Evolutionary conservation across 768 basidiomycete genomes (phyloP).

Genomic region (Neoboletus magnificus): DNA sequence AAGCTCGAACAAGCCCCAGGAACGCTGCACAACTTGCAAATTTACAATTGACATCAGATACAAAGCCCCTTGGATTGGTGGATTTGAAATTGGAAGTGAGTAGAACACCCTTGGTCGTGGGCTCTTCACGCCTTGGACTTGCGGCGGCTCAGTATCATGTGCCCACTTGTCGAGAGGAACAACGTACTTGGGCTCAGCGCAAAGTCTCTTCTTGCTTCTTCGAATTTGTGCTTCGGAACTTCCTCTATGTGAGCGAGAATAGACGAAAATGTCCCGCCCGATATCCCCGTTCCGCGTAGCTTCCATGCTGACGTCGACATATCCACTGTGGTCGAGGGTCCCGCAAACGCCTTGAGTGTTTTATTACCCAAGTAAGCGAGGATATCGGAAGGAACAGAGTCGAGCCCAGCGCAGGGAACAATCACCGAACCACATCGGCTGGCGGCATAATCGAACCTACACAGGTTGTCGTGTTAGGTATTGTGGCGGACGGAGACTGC

Average conservation of each 20-base stretch:
- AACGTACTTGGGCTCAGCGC: conserved; percentile 43
- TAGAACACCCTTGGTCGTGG: conserved; percentile 33
- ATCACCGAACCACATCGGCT: conserved; percentile 69
- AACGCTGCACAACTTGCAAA: conserved; percentile 49
- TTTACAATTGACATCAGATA: conserved; percentile 48
- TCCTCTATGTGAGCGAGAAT: conserved; percentile 33
- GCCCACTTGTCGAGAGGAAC: neutral
- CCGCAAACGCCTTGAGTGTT: conserved; percentile 52
- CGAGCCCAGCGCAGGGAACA: conserved; percentile 74
- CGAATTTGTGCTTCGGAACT: conserved; percentile 29
- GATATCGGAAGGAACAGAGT: conserved; percentile 76
- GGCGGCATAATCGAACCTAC: conserved; percentile 70
- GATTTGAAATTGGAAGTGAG: conserved; percentile 34
- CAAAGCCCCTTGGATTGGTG: conserved; percentile 36
- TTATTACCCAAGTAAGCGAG: conserved; percentile 65
- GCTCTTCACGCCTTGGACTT: conserved; percentile 33
- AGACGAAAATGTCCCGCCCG: conserved; percentile 39
- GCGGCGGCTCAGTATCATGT: conserved; percentile 2
- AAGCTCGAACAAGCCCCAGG: conserved; percentile 49
- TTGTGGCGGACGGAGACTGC: conserved; percentile 2
- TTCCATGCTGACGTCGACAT: conserved; percentile 52
- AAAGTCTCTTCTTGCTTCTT: conserved; percentile 34
- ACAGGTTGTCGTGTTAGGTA: conserved; percentile 13
- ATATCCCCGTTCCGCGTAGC: conserved; percentile 30
- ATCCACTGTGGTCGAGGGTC: conserved; percentile 40